Evolutionary conservation across 352 stramenopile species (phyloP).

Genomic region (Phytophthora cryptogea): DNA sequence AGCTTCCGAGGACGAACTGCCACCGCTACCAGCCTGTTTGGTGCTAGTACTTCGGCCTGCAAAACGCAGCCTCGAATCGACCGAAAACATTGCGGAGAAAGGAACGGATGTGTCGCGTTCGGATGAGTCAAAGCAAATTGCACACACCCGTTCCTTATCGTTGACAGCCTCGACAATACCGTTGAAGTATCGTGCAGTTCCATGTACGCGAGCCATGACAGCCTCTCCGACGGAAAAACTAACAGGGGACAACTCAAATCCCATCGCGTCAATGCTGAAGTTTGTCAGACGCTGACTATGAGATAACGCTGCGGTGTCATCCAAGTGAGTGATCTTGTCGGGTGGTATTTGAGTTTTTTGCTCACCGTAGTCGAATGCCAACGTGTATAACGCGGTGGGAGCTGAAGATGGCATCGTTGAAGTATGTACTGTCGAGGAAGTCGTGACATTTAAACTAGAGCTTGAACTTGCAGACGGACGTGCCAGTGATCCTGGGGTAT

Average conservation of each 20-base stretch:
- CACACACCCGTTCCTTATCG: conserved; percentile 63
- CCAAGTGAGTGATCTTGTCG: conserved; percentile 57
- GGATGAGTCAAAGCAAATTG: conserved; percentile 74
- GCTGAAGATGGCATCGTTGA: conserved; percentile 11
- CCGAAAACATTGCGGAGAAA: conserved; percentile 74
- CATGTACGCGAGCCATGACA: conserved; percentile 64
- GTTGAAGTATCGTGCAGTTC: conserved; percentile 62
- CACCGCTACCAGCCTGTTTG: conserved; percentile 38
- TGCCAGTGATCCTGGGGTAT: conserved; percentile 1
- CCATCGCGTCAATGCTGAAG: conserved; percentile 78
- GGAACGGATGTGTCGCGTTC: conserved; percentile 62
- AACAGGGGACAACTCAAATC: conserved; percentile 66
- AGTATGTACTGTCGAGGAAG: conserved; percentile 12
- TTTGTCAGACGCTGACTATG: conserved; percentile 74
- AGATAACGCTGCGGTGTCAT: conserved; percentile 56
- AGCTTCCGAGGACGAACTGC: conserved; percentile 47
- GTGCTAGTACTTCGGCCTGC: conserved; percentile 42
- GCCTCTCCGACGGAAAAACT: conserved; percentile 58
- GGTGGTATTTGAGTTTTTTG: conserved; percentile 49
- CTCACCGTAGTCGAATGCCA: conserved; percentile 81
- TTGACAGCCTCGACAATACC: conserved; percentile 57
- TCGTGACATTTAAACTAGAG: not conserved
- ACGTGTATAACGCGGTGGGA: conserved; percentile 36
- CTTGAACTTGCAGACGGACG: conserved; percentile 9
- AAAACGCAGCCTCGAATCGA: conserved; percentile 54